Evolutionary conservation across 2,329 filamentous ascomycete species (phyloP), one percentile per base, ranked within the genome.

Genomic region (Alternaria sp.): DNA sequence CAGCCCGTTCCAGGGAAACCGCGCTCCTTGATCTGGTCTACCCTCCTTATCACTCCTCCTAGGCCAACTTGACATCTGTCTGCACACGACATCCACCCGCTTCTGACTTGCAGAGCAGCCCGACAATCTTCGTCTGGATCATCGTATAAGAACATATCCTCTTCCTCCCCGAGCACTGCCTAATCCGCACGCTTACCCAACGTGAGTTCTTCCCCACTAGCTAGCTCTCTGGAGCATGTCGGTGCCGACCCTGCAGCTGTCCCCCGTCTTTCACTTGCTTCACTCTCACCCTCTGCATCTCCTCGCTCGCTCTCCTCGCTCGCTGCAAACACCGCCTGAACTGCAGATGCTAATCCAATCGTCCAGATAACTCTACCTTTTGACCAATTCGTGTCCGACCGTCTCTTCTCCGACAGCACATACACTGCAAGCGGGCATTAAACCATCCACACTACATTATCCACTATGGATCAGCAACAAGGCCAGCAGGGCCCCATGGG

Each of bases 401-500:
- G 62, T 69, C 70, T 60, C 67, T 68, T 65, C 63, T 59, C 70
- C 64, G 66, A 69, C 66, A 69, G 59, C 57, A 61, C 59, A 68
- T 32, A 52, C 55, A 58, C 63, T 64, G 57, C 70, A 67, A 62
- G 57, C 67, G 65, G 66, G 64, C 66, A 60, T 69, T 68, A 64
- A 70, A 66, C 59, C 60, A 60, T 59, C 61, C 65, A 62, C 65
- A 64, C 62, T 56, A 59, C 70, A 69, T 55, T 61, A 59, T 68
- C 62, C 61, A 71, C 63, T 36, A 83, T 83, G 81, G 81, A 83
- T 71, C 81, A 82, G 67, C 80, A 90, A 80, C 86, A 85, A 64
- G 65, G 64, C 74, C 81, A 82, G 71, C 80, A 89, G 80, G 86
- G 78, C 63, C 80, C 81, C 49, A 80, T 81, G 75, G 93, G 93